Evolutionary conservation across 1,139 yeast genomes (phyloP).

Genomic region (Saccharomycopsis hybrid): DNA sequence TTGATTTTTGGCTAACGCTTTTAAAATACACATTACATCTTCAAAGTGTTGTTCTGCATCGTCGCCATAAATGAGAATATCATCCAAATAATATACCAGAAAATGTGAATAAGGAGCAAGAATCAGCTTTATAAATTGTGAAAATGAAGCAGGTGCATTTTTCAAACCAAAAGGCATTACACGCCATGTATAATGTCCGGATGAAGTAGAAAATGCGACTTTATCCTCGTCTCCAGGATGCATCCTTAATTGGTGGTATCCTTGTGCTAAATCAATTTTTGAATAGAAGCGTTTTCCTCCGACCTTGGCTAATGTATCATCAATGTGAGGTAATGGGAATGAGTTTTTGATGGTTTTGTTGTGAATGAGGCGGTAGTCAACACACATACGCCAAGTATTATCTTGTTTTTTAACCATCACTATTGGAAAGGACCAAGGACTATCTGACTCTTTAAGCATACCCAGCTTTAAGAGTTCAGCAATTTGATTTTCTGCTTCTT

Average conservation of each 20-base stretch:
- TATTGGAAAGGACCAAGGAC: neutral
- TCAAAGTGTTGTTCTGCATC: neutral
- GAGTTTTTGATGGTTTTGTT: neutral
- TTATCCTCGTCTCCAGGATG: neutral
- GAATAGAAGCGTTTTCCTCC: neutral
- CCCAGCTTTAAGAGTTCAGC: neutral
- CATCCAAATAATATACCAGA: neutral
- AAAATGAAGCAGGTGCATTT: neutral
- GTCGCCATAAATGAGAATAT: neutral
- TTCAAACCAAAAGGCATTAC: neutral
- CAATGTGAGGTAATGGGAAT: neutral
- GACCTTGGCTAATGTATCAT: neutral
- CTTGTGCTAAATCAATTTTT: neutral
- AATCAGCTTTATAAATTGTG: neutral
- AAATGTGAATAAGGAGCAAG: neutral
- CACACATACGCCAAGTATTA: neutral
- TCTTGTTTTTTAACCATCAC: neutral
- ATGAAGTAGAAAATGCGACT: neutral
- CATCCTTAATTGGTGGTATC: neutral
- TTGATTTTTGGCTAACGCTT: neutral
- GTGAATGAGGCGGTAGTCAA: neutral
- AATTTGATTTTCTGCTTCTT: neutral
- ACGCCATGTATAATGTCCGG: neutral
- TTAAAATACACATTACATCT: neutral
- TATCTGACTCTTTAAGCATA: neutral